A percentile compares a stretch with the other conserved stretches of the same genome.
Conservation (phyloP, 352 stramenopile genomes). For the Globisporangium ultimum region DNA sequence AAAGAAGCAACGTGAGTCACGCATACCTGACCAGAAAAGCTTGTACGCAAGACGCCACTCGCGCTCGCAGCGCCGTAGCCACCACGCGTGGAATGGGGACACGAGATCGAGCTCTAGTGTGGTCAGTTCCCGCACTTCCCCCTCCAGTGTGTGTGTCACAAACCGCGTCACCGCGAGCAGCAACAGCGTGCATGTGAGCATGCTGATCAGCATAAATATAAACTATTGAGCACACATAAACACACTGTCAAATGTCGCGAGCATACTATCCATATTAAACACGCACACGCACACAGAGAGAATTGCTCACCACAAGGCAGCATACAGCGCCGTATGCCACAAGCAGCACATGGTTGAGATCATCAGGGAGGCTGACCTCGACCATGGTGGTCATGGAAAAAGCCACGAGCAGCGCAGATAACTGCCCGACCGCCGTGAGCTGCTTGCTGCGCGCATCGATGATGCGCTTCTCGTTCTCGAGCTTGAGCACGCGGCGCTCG, state of each 20-base stretch:
- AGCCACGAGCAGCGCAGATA: constrained; percentile 60
- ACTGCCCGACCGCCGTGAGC: constrained; percentile 54
- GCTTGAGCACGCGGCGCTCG: constrained; percentile 64
- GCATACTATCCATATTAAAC: no score
- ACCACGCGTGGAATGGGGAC: constrained; percentile 72
- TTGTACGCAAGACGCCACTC: constrained; percentile 74
- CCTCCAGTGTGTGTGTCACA: constrained; percentile 77
- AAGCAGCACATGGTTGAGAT: constrained; percentile 44
- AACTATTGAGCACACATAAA: constrained; percentile 30
- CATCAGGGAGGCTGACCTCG: constrained; percentile 47
- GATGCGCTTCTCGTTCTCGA: constrained; percentile 75
- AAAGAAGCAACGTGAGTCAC: background rate
- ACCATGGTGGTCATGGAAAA: constrained; percentile 78
- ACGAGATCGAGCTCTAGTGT: constrained; percentile 56
- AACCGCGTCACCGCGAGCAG: constrained; percentile 73
- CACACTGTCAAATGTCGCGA: no score
- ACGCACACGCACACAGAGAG: no score
- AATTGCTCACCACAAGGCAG: constrained; percentile 46
- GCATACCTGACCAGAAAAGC: constrained; percentile 45
- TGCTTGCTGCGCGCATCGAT: constrained; percentile 71
- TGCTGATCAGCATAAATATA: constrained; percentile 71
- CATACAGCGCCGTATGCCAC: constrained; percentile 56
- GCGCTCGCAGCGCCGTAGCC: constrained; percentile 60
- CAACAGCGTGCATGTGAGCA: constrained; percentile 66
- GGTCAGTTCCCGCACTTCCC: constrained; percentile 48